These are phyloP conservation scores for Yamadazyma kanchanaburiensis DNA, from an alignment of 1,139 yeast species.

Conservation along the genomic window DNA sequence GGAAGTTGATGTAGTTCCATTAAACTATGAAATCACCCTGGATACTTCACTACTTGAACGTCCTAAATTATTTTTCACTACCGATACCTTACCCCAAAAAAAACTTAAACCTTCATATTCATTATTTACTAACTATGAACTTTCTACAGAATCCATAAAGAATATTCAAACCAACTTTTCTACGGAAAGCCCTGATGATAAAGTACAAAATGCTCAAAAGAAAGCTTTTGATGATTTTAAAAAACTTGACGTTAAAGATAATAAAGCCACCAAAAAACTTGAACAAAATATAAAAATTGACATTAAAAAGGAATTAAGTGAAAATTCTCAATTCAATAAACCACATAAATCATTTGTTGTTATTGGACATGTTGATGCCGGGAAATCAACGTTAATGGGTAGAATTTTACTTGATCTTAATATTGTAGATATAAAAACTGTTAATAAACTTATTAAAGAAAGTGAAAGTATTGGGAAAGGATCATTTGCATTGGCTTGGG, in stretches of 20 bases:
- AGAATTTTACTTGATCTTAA: conserved; percentile 78
- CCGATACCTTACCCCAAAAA: conserved; percentile 6
- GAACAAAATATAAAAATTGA: conserved; percentile 30
- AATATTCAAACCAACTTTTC: conserved; percentile 56
- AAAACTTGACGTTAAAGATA: conserved; percentile 18
- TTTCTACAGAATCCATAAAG: conserved; percentile 41
- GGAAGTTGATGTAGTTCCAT: not conserved
- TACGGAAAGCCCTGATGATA: conserved; percentile 83
- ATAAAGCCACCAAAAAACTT: conserved; percentile 10
- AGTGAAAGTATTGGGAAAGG: conserved; percentile 83
- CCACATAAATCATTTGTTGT: conserved; percentile 80
- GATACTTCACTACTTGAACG: conserved; percentile 6
- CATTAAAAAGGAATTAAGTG: conserved; percentile 33
- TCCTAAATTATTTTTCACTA: conserved; percentile 7
- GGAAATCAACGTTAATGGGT: conserved; percentile 94
- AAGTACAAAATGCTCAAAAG: conserved; percentile 59
- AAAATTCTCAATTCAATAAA: conserved; percentile 37
- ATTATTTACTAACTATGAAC: conserved; percentile 44
- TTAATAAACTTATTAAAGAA: conserved; percentile 75
- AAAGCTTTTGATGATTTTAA: conserved; percentile 43
- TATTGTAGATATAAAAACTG: conserved; percentile 72
- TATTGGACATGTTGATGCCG: conserved; percentile 97
- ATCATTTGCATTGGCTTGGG: conserved; percentile 96
- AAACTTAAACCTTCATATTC: conserved; percentile 13
- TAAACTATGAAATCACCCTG: not conserved